Conservation (phyloP, 805 yeast species). For the Candida sonorensis region DNA sequence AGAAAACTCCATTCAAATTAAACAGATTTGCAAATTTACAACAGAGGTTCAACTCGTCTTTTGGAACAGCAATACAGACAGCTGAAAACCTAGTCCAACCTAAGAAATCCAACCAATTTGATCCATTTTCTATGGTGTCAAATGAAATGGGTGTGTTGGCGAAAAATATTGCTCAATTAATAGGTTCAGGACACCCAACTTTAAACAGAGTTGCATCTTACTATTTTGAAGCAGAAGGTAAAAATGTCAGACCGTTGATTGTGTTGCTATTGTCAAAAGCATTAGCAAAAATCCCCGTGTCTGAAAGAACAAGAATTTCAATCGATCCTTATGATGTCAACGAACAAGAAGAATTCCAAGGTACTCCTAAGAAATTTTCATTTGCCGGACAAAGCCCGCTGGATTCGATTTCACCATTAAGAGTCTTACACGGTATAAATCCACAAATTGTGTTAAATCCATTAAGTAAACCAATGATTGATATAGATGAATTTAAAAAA, state of each 20-base stretch:
- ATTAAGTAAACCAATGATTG: conserved; percentile 70
- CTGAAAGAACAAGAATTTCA: conserved; percentile 54
- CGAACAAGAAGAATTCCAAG: conserved; percentile 55
- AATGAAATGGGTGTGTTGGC: conserved; percentile 90
- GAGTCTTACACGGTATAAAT: conserved; percentile 81
- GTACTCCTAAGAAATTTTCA: conserved; percentile 47
- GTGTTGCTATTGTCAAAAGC: conserved; percentile 82
- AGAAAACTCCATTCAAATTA: no score
- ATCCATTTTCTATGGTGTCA: conserved; percentile 87
- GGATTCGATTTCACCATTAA: conserved; percentile 71
- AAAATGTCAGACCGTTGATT: conserved; percentile 86
- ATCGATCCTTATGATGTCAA: conserved; percentile 62
- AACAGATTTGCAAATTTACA: no score
- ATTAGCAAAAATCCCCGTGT: conserved; percentile 63
- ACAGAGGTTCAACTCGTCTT: conserved; percentile 27
- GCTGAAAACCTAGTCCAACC: conserved; percentile 76
- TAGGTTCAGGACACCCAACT: conserved; percentile 93
- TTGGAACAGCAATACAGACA: conserved; percentile 54
- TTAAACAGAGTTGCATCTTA: conserved; percentile 88
- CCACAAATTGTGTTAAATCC: conserved; percentile 82
- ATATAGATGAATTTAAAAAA: conserved; percentile 46
- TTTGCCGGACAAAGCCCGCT: conserved; percentile 55
- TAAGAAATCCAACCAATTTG: conserved; percentile 42
- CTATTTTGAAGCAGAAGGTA: conserved; percentile 94
- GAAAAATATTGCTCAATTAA: conserved; percentile 72